A percentile compares a stretch with the other conserved stretches of the same genome.
phyloP scores from a whole-genome alignment of 2,329 filamentous ascomycete species.

The Dactylellina parvicollis region DNA sequence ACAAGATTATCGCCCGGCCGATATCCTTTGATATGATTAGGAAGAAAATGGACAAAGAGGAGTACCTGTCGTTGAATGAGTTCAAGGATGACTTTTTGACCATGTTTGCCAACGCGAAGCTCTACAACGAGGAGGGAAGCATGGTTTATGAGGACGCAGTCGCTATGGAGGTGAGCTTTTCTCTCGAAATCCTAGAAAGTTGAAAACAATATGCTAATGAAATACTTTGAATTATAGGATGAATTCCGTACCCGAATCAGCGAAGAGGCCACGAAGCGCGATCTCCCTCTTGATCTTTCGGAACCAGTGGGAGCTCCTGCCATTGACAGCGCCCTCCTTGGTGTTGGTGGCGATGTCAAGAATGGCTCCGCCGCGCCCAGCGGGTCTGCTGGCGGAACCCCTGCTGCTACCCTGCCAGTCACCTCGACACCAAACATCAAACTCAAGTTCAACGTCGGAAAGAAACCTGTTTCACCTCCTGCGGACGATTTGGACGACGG shows the following conservation, averaged over 20 bases:
- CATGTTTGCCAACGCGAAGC: slow-evolving; percentile 89
- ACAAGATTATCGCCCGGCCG: slow-evolving; percentile 87
- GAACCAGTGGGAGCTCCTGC: slow-evolving; percentile 24
- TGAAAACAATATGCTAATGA: slow-evolving; percentile 3
- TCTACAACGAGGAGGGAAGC: slow-evolving; percentile 96
- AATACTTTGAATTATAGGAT: slow-evolving; percentile 15
- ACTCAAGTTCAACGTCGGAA: slow-evolving; percentile 46
- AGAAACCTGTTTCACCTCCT: slow-evolving; percentile 36
- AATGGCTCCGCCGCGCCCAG: slow-evolving; percentile 40
- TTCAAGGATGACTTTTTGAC: slow-evolving; percentile 83
- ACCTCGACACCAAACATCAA: slow-evolving; percentile 43
- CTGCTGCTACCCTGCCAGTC: slow-evolving; percentile 22
- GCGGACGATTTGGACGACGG: slow-evolving; percentile 42
- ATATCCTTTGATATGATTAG: slow-evolving; percentile 97
- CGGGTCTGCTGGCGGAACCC: slow-evolving; percentile 37
- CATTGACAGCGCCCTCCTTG: slow-evolving; percentile 38
- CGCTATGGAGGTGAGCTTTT: slow-evolving; percentile 80
- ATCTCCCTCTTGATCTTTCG: slow-evolving; percentile 40
- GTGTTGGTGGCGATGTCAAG: slow-evolving; percentile 15
- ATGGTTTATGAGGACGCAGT: slow-evolving; percentile 91
- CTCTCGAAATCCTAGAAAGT: not conserved
- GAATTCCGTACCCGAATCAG: slow-evolving; percentile 48
- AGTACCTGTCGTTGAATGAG: slow-evolving; percentile 83
- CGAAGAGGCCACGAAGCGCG: slow-evolving; percentile 42
- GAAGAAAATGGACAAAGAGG: slow-evolving; percentile 93